Conservation (phyloP, 2,329 filamentous ascomycete genomes). For the Stachybotrys elegans region DNA sequence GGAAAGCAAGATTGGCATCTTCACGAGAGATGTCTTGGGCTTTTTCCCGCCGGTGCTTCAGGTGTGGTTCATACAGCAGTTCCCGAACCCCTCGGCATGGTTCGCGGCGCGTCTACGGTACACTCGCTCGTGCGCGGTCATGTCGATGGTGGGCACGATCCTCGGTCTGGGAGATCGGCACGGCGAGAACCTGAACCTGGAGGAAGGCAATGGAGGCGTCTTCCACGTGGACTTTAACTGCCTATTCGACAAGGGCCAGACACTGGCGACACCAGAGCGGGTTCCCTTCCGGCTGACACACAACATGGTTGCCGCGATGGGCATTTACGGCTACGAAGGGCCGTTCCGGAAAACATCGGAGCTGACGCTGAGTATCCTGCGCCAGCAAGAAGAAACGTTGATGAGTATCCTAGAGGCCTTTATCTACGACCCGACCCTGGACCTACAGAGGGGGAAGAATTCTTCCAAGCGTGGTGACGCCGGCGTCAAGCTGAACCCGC, state of each 20-base stretch:
- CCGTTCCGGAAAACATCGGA: conserved; percentile 90
- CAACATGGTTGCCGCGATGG: conserved; percentile 98
- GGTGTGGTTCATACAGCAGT: conserved; percentile 93
- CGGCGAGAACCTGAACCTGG: conserved; percentile 92
- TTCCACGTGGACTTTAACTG: conserved; percentile 99
- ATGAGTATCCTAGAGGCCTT: conserved; percentile 98
- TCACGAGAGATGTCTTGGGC: conserved; percentile 58
- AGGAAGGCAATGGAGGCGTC: conserved; percentile 87
- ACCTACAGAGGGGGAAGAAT: conserved; percentile 70
- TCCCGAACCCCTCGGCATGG: conserved; percentile 89
- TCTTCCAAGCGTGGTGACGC: conserved; percentile 29
- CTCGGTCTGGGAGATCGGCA: conserved; percentile 91
- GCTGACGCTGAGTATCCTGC: conserved; percentile 74
- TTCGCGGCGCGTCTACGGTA: conserved; percentile 85
- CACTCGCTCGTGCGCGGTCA: conserved; percentile 90
- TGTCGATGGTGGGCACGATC: conserved; percentile 99
- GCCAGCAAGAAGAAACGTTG: conserved; percentile 90
- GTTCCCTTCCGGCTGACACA: conserved; percentile 96
- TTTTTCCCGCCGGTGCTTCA: conserved; percentile 81
- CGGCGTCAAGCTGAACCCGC: conserved; percentile 47
- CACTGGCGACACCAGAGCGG: conserved; percentile 88
- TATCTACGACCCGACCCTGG: conserved; percentile 91
- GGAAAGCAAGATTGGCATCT: conserved; percentile 61
- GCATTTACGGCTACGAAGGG: conserved; percentile 87
- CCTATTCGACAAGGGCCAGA: conserved; percentile 95